These are phyloP conservation scores for Entelexis sorbosivorans DNA, from an alignment of 1,139 yeast species.

Conservation along the genomic window DNA sequence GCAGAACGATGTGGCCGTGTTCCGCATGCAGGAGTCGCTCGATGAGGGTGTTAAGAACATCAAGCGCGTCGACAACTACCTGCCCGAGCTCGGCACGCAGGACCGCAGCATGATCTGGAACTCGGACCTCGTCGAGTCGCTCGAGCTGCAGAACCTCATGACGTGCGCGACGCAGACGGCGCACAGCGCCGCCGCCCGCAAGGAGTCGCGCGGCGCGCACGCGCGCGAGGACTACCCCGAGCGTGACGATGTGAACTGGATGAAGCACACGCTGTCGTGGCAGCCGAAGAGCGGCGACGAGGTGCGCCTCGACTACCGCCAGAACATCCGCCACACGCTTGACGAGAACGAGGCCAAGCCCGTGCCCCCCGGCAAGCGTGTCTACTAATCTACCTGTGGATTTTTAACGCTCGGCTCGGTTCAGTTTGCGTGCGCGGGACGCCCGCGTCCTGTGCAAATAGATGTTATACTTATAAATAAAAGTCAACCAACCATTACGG, in stretches of 20 bases:
- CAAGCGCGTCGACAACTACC: constrained; percentile 59
- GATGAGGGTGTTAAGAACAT: constrained; percentile 86
- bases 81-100: constrained; percentile 67
- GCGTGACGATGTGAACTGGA: constrained; percentile 94
- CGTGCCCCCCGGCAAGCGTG: constrained; percentile 95
- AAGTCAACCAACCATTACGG: not conserved
- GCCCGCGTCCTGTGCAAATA: not conserved
- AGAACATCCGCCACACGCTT: constrained; percentile 69
- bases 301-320: constrained; percentile 74
- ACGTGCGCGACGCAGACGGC: constrained; percentile 98
- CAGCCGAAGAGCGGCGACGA: constrained; percentile 62
- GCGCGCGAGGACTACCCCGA: constrained; percentile 96
- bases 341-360: constrained; percentile 89
- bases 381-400: constrained; percentile 44
- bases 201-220: constrained; percentile 98
- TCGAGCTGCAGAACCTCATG: constrained; percentile 90
- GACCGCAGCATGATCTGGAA: constrained; percentile 98
- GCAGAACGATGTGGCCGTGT: constrained; percentile 96
- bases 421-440: no score
- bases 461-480: not conserved
- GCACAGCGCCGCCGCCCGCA: constrained; percentile 84
- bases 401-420: no score
- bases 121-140: constrained; percentile 89
- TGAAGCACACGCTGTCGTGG: constrained; percentile 95
- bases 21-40: constrained; percentile 85